Percentiles rank a stretch among this genome's conserved stretches.
These are phyloP conservation scores for Bipolaris zeicola DNA, from an alignment of 2,329 filamentous ascomycete genomes.

Conservation along the genomic window DNA sequence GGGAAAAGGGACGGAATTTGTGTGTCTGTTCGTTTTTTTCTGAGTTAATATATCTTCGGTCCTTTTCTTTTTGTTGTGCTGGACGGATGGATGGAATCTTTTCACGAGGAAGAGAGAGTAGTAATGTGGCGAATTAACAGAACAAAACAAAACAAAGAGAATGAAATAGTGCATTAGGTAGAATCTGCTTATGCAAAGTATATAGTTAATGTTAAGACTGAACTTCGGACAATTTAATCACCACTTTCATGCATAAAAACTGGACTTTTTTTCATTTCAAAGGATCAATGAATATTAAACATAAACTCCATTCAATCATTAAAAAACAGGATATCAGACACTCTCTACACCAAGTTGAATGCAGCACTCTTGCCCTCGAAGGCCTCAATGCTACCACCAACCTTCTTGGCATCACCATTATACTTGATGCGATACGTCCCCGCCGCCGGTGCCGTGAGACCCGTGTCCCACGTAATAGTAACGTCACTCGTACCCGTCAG, in stretches of 20 bases:
- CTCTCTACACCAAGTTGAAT: constrained; percentile 20
- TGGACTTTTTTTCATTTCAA: too few species aligned
- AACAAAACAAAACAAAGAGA: too few species aligned
- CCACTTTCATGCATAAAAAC: too few species aligned
- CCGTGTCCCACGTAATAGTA: constrained; percentile 77
- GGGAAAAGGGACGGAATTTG: neutral
- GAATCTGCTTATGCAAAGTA: too few species aligned
- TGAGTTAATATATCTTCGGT: too few species aligned
- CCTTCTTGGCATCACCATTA: constrained; percentile 78
- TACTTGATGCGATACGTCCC: constrained; percentile 83
- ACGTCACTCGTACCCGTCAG: constrained; percentile 78
- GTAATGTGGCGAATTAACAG: too few species aligned
- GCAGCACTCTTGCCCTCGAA: constrained; percentile 55
- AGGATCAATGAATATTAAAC: too few species aligned
- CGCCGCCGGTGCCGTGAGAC: constrained; percentile 50
- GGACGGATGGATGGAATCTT: neutral
- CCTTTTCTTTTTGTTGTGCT: too few species aligned
- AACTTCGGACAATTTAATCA: too few species aligned
- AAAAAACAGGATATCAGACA: neutral
- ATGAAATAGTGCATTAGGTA: too few species aligned
- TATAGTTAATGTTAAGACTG: too few species aligned
- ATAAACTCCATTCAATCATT: neutral
- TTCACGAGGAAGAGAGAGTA: neutral
- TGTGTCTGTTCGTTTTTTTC: neutral
- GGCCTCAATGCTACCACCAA: constrained; percentile 64